Conservation (phyloP, 1,284 basidiomycete genomes). For the Microbotryum violaceum region DNA sequence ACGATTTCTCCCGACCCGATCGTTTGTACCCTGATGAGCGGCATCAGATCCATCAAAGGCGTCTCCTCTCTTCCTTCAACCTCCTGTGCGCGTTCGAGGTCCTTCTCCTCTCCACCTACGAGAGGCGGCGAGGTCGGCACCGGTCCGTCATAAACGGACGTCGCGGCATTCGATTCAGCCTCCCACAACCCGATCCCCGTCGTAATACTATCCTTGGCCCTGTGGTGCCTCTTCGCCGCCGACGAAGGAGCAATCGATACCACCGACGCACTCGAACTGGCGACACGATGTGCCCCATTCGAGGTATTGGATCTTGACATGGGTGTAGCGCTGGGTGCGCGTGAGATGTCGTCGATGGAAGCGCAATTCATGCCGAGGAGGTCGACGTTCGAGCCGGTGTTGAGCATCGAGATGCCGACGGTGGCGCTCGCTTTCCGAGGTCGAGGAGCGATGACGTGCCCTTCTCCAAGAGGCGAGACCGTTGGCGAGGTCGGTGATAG, state of each 20-base stretch:
- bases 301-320: neutral
- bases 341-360: neutral
- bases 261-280: neutral
- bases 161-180: neutral
- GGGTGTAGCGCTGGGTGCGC: neutral
- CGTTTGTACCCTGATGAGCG: slow-evolving; percentile 9
- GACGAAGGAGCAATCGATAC: neutral
- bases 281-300: neutral
- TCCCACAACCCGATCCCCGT: slow-evolving; percentile 31
- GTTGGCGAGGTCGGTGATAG: neutral
- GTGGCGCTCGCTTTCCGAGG: slow-evolving; percentile 29
- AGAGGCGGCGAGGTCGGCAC: neutral
- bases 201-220: slow-evolving; percentile 24
- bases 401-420: slow-evolving; percentile 19
- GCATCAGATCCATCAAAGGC: neutral
- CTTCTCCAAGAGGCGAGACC: neutral
- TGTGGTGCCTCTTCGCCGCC: neutral
- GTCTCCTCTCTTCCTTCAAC: neutral
- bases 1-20: slow-evolving; percentile 14
- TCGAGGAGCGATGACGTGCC: neutral
- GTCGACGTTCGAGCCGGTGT: neutral
- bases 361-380: neutral
- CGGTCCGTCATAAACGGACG: neutral
- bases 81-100: neutral
- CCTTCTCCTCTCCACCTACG: neutral